These are phyloP conservation scores for Xylariales sp. DNA, from an alignment of 2,329 filamentous ascomycete genomes.

Conservation along the genomic window DNA sequence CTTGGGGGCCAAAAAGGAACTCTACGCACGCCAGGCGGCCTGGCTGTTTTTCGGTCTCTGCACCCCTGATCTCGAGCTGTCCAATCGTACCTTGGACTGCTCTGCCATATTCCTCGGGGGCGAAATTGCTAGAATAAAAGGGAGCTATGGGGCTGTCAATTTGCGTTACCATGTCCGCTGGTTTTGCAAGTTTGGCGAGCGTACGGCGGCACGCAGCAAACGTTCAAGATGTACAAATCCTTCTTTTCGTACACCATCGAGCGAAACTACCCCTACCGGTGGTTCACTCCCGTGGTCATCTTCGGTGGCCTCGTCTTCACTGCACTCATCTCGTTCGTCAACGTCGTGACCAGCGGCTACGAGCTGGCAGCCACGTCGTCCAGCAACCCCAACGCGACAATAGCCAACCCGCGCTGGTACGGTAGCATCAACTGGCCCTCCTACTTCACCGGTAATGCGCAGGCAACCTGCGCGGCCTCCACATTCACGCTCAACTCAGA, in stretches of 20 bases:
- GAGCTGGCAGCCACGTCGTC: conserved; percentile 8
- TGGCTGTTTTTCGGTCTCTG: too few relatives aligned
- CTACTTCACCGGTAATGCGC: conserved; percentile 7
- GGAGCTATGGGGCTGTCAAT: too few relatives aligned
- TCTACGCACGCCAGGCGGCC: too few relatives aligned
- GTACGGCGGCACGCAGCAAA: too few relatives aligned
- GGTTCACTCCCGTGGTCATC: conserved; percentile 13
- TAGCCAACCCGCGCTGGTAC: conserved; percentile 9
- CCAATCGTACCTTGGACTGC: too few relatives aligned
- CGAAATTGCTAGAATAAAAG: too few relatives aligned
- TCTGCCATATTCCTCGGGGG: too few relatives aligned
- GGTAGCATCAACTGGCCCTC: conserved; percentile 8
- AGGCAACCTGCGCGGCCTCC: conserved; percentile 3
- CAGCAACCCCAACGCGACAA: conserved; percentile 9
- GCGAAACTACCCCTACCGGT: conserved; percentile 12
- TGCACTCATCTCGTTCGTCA: conserved; percentile 10
- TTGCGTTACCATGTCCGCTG: too few relatives aligned
- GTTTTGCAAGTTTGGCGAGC: too few relatives aligned
- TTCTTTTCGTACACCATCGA: conserved; percentile 12
- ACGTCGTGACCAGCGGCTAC: conserved; percentile 11
- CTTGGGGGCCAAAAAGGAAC: too few relatives aligned
- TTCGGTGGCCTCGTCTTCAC: conserved; percentile 11
- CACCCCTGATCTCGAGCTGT: too few relatives aligned
- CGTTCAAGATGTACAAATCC: conserved; percentile 1
- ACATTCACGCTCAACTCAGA: conserved; percentile 8